These are phyloP conservation scores for Breviolum minutum DNA, from an alignment of 73 alveolate genomes.

Conservation along the genomic window DNA sequence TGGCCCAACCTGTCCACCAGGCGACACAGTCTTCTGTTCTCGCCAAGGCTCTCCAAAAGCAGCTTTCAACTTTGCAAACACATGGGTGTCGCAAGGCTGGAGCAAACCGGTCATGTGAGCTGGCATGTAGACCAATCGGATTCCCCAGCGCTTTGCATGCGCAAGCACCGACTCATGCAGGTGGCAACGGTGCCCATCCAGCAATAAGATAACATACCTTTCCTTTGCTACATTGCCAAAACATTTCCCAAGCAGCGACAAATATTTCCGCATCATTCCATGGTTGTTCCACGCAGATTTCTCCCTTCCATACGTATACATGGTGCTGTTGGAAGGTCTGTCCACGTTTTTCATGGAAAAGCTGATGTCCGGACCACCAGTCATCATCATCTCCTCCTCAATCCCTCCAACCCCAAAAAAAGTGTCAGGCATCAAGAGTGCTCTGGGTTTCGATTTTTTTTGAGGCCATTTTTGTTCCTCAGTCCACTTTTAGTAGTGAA, in stretches of 20 bases:
- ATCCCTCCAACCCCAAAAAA: no score
- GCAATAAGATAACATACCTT: neutral
- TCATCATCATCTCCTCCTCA: no score
- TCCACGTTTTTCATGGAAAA: no score
- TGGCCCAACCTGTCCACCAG: no score
- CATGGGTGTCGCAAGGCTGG: conserved; percentile 66
- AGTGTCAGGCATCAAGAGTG: no score
- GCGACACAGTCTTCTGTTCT: neutral
- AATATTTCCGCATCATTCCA: neutral
- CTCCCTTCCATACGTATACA: neutral
- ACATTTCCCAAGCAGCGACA: conserved; percentile 6
- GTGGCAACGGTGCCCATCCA: conserved; percentile 35
- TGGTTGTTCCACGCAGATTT: conserved; percentile 56
- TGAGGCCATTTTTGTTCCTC: no score
- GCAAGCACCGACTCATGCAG: neutral
- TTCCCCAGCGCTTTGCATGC: conserved; percentile 24
- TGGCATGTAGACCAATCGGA: conserved; percentile 26
- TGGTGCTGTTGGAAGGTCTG: neutral
- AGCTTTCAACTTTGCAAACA: conserved; percentile 35
- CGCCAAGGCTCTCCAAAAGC: conserved; percentile 11
- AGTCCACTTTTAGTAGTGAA: no score
- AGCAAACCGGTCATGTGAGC: conserved; percentile 4
- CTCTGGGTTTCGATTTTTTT: no score
- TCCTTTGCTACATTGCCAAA: neutral
- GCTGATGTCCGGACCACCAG: no score